Conservation (phyloP, 1,284 basidiomycete genomes). For the Ganoderma lingzhi region DNA sequence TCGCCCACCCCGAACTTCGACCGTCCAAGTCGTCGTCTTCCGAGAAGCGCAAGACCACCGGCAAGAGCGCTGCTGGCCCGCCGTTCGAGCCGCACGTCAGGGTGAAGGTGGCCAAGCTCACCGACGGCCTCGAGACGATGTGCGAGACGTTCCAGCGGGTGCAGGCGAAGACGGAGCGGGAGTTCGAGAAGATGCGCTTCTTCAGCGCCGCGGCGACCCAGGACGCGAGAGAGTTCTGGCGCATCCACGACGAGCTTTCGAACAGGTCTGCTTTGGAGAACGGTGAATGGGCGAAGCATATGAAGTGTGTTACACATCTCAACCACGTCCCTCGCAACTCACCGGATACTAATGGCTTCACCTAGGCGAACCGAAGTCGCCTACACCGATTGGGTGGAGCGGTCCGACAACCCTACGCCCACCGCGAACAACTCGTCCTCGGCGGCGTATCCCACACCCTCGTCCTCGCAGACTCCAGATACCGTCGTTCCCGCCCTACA, state of each 20-base stretch:
- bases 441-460: neutral
- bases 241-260: constrained; percentile 4
- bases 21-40: neutral
- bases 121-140: constrained; percentile 17
- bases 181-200: constrained; percentile 19
- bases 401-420: neutral
- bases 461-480: neutral
- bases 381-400: neutral
- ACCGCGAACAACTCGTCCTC: neutral
- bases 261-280: neutral
- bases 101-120: constrained; percentile 25
- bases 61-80: neutral
- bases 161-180: constrained; percentile 11
- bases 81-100: constrained; percentile 17
- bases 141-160: constrained; percentile 17
- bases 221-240: constrained; percentile 20
- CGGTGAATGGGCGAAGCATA: neutral
- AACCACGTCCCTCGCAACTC: neutral
- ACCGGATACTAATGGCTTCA: neutral
- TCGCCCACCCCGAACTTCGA: neutral
- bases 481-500: neutral
- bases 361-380: neutral
- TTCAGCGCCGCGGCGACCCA: neutral
- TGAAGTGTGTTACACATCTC: neutral
- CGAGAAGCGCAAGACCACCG: constrained; percentile 10